phyloP scores from a whole-genome alignment of 305 asterid species.

The Lippia alba region DNA sequence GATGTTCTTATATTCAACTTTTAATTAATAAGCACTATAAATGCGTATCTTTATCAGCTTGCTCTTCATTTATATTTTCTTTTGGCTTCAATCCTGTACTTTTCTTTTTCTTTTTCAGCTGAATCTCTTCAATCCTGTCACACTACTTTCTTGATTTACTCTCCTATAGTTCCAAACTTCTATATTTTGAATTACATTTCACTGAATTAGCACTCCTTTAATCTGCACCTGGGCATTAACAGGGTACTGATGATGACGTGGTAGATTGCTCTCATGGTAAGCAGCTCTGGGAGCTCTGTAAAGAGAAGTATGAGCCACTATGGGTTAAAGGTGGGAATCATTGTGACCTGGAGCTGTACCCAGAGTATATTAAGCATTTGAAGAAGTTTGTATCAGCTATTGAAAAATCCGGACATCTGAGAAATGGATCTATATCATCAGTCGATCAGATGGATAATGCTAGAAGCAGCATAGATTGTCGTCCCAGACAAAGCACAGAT shows the following conservation, averaged over 20 bases:
- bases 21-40: neutral
- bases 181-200: neutral
- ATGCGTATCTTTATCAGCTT: neutral
- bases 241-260: conserved; percentile 94
- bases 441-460: conserved; percentile 55
- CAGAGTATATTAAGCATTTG: conserved; percentile 86
- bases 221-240: conserved; percentile 26
- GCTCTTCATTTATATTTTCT: too few relatives aligned
- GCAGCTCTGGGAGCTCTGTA: conserved; percentile 88
- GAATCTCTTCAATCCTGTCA: too few relatives aligned
- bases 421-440: conserved; percentile 48
- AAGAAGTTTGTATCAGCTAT: conserved; percentile 83
- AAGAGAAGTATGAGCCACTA: conserved; percentile 89
- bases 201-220: neutral
- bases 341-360: conserved; percentile 93
- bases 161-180: neutral
- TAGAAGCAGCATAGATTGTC: conserved; percentile 70
- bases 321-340: conserved; percentile 95
- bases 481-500: conserved; percentile 80
- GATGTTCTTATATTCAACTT: neutral
- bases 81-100: neutral
- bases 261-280: conserved; percentile 92
- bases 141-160: neutral
- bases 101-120: neutral
- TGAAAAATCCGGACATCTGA: conserved; percentile 66